These are phyloP conservation scores for Luffa acutangula DNA, from an alignment of 306 rosid genomes.

Conservation along the genomic window DNA sequence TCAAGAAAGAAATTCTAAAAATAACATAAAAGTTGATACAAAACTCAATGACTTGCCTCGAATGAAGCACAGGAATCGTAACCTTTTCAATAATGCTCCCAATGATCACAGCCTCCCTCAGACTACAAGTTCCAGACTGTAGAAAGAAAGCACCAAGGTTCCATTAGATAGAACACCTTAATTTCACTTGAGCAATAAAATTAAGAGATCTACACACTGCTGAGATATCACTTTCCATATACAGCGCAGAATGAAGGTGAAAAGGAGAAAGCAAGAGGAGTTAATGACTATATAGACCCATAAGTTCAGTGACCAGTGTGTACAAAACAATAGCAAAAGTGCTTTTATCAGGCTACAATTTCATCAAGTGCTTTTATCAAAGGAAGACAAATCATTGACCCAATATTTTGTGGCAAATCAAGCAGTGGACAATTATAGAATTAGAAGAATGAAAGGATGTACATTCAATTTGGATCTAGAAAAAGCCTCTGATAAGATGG, in stretches of 20 bases:
- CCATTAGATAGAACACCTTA: neutral
- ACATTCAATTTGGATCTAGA: neutral
- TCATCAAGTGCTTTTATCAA: neutral
- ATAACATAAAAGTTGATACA: neutral
- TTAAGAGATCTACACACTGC: neutral
- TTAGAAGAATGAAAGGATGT: neutral
- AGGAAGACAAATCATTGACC: neutral
- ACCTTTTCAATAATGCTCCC: constrained; percentile 82
- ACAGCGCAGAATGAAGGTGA: neutral
- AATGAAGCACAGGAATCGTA: constrained; percentile 86
- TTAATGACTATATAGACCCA: neutral
- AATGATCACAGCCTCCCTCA: constrained; percentile 87
- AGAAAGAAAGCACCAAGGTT: constrained; percentile 10
- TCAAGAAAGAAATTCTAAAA: neutral
- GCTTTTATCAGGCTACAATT: neutral
- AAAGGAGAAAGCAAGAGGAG: neutral
- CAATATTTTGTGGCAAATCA: neutral
- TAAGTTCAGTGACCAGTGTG: neutral
- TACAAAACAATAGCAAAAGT: neutral
- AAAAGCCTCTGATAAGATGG: neutral
- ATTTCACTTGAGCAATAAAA: neutral
- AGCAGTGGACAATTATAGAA: neutral
- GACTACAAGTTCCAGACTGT: constrained; percentile 74
- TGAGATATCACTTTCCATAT: neutral
- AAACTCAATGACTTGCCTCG: constrained; percentile 45